A percentile compares a stretch with the other conserved stretches of the same genome.
Evolutionary conservation across 140 eudicot species (phyloP).

Genomic region (Senecio squalidus): DNA sequence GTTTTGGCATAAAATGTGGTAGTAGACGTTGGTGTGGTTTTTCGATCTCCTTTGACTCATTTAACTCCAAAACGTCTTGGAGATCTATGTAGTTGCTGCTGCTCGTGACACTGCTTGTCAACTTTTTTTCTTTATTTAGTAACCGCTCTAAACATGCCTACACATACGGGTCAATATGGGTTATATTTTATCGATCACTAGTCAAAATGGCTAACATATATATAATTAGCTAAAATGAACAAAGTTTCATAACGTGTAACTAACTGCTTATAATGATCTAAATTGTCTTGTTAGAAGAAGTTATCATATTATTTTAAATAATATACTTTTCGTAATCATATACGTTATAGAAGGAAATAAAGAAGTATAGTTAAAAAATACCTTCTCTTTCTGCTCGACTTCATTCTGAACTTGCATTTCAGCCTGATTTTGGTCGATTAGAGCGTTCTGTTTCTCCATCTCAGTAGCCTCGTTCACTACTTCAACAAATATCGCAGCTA

Average conservation of each 20-base stretch:
- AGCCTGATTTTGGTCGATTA: conserved; percentile 39
- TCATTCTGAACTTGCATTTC: conserved; percentile 48
- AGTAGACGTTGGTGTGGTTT: conserved; percentile 16
- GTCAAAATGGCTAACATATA: background rate
- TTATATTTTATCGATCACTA: background rate
- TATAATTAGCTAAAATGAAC: background rate
- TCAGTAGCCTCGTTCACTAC: too few species aligned
- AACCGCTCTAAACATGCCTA: conserved; percentile 57
- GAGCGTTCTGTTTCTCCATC: conserved; percentile 47
- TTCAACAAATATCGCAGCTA: too few species aligned
- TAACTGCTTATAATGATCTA: background rate
- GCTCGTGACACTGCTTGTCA: conserved; percentile 30
- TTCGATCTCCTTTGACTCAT: conserved; percentile 23
- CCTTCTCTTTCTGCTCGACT: conserved; percentile 48
- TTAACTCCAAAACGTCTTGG: conserved; percentile 21
- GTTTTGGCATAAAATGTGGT: background rate
- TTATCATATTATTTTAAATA: too few species aligned
- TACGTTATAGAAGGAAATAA: too few species aligned
- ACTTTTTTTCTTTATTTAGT: conserved; percentile 54
- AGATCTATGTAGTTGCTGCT: too few species aligned
- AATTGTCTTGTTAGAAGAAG: background rate
- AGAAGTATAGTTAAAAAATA: background rate
- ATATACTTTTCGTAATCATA: too few species aligned
- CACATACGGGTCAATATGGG: background rate
- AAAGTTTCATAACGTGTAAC: too few species aligned